A percentile compares a stretch with the other conserved stretches of the same genome.
Conservation (phyloP, 1,139 yeast genomes). For the Keqinozyma sinolaborantium region DNA sequence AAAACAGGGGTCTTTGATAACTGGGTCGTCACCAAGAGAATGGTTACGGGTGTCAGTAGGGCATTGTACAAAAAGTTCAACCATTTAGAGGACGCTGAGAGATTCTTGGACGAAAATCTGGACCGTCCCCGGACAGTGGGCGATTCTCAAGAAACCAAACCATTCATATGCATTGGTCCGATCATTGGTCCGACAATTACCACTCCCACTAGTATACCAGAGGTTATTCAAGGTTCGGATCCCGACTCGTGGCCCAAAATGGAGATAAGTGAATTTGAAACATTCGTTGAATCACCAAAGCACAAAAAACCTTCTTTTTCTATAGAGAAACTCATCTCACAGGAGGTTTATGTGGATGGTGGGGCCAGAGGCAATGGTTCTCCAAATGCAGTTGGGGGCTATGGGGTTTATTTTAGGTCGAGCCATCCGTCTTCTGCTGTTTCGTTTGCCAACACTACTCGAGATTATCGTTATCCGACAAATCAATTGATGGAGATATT, state of each 20-base stretch:
- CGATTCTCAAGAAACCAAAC: no score
- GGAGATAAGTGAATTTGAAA: no score
- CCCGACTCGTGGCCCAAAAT: no score
- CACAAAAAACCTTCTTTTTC: no score
- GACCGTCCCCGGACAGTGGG: neutral
- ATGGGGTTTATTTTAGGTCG: conserved; percentile 59
- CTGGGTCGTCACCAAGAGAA: conserved; percentile 47
- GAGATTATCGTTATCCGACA: conserved; percentile 39
- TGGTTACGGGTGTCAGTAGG: conserved; percentile 49
- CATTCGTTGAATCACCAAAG: no score
- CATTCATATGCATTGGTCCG: no score
- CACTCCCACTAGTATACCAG: no score
- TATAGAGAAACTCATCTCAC: no score
- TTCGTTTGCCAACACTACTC: conserved; percentile 17
- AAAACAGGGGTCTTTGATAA: conserved; percentile 46
- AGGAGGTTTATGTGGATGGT: conserved; percentile 67
- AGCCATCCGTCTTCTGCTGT: conserved; percentile 49
- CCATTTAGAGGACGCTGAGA: conserved; percentile 38
- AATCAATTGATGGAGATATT: conserved; percentile 79
- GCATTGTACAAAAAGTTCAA: conserved; percentile 56
- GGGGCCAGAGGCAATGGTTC: conserved; percentile 54
- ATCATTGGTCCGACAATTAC: no score
- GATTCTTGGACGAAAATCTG: neutral
- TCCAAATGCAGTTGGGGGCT: conserved; percentile 51
- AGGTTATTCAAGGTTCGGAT: no score